phyloP scores from a whole-genome alignment of 371 early-diverging fungal species.

The Mucor racemosus region DNA sequence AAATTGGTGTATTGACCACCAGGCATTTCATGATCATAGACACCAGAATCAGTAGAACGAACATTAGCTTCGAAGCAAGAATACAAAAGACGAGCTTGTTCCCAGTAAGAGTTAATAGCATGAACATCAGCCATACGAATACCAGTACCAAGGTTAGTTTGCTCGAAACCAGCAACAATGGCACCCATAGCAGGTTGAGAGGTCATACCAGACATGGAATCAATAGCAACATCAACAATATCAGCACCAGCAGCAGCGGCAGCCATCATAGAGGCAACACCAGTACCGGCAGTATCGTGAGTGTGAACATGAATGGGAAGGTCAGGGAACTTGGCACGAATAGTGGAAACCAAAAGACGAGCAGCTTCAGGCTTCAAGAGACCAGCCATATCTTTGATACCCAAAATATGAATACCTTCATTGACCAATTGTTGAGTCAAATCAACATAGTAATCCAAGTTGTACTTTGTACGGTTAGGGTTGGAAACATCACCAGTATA shows the following conservation, averaged over 20 bases:
- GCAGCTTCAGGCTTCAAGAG: slow-evolving; percentile 92
- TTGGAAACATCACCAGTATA: slow-evolving; percentile 93
- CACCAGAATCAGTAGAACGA: slow-evolving; percentile 84
- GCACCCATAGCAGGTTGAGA: slow-evolving; percentile 97
- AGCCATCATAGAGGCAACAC: slow-evolving; percentile 93
- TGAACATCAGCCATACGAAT: slow-evolving; percentile 76
- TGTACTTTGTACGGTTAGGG: slow-evolving; percentile 74
- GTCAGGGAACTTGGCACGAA: slow-evolving; percentile 84
- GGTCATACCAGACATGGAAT: slow-evolving; percentile 91
- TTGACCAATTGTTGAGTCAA: slow-evolving; percentile 83
- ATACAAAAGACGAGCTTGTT: slow-evolving; percentile 90
- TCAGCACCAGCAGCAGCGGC: slow-evolving; percentile 92
- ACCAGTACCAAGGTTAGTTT: slow-evolving; percentile 78
- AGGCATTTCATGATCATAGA: slow-evolving; percentile 95
- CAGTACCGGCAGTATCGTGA: slow-evolving; percentile 95
- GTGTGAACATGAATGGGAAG: slow-evolving; percentile 95
- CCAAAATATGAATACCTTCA: slow-evolving; percentile 90
- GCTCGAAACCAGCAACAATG: slow-evolving; percentile 80
- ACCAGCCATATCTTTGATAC: slow-evolving; percentile 98
- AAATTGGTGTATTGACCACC: slow-evolving; percentile 96
- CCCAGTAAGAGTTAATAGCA: slow-evolving; percentile 92
- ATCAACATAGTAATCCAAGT: slow-evolving; percentile 87
- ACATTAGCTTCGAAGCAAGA: slow-evolving; percentile 92
- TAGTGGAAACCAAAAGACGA: slow-evolving; percentile 75
- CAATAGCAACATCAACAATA: slow-evolving; percentile 89